Conservation (phyloP, 345 rosid genomes). For the Geranium rotundifolium region DNA sequence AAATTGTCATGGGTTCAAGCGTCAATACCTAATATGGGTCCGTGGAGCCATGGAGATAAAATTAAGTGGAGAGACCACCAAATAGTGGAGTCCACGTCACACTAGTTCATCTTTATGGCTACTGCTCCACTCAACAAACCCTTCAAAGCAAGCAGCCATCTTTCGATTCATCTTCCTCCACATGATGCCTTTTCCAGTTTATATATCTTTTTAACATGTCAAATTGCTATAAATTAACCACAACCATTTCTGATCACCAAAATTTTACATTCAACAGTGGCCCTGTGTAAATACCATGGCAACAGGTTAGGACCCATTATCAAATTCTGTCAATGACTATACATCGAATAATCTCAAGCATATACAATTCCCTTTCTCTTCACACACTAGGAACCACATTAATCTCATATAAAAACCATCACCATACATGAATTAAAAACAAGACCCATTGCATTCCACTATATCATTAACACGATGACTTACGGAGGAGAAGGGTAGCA, state of each 20-base stretch:
- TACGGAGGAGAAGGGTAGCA: conserved; percentile 18
- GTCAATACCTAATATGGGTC: background rate
- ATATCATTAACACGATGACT: background rate
- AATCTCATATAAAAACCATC: background rate
- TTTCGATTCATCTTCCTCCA: background rate
- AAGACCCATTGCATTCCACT: background rate
- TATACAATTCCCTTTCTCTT: background rate
- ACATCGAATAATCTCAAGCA: background rate
- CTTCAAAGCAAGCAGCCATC: conserved; percentile 1
- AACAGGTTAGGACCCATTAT: background rate
- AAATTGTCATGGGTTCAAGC: background rate
- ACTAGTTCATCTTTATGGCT: conserved; percentile 4
- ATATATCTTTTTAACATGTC: conserved; percentile 12
- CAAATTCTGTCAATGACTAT: background rate
- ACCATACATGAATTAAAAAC: background rate
- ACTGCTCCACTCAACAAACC: background rate
- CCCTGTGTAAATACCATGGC: conserved; percentile 2
- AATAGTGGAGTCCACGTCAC: conserved; percentile 12
- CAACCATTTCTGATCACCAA: conserved; percentile 4
- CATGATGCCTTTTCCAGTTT: conserved; percentile 35
- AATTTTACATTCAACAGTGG: conserved; percentile 1
- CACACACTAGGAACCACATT: background rate
- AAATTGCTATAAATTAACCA: conserved; percentile 6
- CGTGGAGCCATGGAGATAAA: background rate
- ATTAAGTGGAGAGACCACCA: conserved; percentile 9